Percentiles rank a stretch among this genome's conserved stretches.
phyloP scores from a whole-genome alignment of 2,329 filamentous ascomycete genomes.

The Gremmenia infestans region DNA sequence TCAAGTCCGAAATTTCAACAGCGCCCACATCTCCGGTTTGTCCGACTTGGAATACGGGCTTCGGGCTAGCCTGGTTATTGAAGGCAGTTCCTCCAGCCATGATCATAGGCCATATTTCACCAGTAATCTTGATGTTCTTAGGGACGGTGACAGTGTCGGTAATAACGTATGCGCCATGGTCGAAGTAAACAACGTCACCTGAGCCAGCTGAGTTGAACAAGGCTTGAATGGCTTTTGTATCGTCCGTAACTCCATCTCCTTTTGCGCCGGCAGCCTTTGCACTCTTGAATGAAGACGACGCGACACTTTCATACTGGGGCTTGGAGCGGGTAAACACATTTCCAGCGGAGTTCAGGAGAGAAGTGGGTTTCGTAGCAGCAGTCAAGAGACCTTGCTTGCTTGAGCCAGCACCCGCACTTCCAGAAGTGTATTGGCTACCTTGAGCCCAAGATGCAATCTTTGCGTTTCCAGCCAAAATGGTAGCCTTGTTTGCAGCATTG shows the following conservation, averaged over 20 bases:
- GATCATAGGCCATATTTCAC: conserved; percentile 87
- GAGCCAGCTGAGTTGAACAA: conserved; percentile 63
- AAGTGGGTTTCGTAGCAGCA: conserved; percentile 57
- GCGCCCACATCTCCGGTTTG: conserved; percentile 68
- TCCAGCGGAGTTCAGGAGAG: conserved; percentile 58
- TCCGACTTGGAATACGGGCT: conserved; percentile 82
- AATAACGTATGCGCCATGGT: conserved; percentile 62
- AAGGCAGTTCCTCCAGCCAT: conserved; percentile 77
- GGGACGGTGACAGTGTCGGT: conserved; percentile 67
- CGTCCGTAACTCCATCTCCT: conserved; percentile 83
- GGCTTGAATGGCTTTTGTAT: conserved; percentile 78
- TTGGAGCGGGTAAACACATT: conserved; percentile 78
- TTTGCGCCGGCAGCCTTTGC: conserved; percentile 78
- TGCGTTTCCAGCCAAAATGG: conserved; percentile 64
- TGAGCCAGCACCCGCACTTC: conserved; percentile 36
- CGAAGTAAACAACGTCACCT: conserved; percentile 67
- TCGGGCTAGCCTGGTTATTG: conserved; percentile 67
- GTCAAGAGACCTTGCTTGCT: conserved; percentile 55
- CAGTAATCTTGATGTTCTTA: conserved; percentile 79
- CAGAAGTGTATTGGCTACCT: conserved; percentile 62
- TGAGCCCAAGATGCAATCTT: conserved; percentile 72
- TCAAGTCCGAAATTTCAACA: conserved; percentile 83
- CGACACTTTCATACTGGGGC: conserved; percentile 74
- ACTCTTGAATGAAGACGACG: conserved; percentile 69
- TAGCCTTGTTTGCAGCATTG: conserved; percentile 48